Evolutionary conservation across 768 basidiomycete species (phyloP), one percentile per base, ranked within the genome.

Genomic region (Mycena alexandri): DNA sequence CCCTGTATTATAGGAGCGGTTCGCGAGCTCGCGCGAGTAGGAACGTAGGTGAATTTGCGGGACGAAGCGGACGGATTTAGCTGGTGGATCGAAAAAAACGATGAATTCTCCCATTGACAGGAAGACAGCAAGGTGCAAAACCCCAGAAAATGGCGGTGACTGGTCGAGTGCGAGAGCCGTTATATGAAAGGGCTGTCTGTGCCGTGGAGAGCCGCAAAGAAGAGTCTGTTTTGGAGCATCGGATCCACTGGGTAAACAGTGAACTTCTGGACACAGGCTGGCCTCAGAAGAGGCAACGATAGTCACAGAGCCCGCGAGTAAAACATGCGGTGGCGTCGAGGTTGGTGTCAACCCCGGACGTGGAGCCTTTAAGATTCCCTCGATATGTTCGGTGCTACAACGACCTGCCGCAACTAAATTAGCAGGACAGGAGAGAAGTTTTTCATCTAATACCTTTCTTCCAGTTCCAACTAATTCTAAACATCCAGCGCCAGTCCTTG

Each of bases 401-500:
- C 90, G 90, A 68, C 93, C 92, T 94, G 76, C 19, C 61, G 56
- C 69, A 42, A 44, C 25, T 48, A 17, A 59, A 36, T 52, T 56
- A 22, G 11, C 1, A 24, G 3, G 34, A 55, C 34, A n/a, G 21
- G 42, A 29, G 24, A 61, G 83, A 70, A 72, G 21, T 24, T 6
- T 2, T 19, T 6, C 19, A n/a, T 25, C 47, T 51, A 29, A 29
- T 14, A 93, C 93, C 93, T 78, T 80, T 91, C 75, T 85, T 86
- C 93, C 93, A 94, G 71, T 94, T 94, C 17, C 88, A 88, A 71
- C 91, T 93, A 68, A 93, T 91, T 61, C 91, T 85, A 77, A 93
- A 94, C 92, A 94, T 93, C 87, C 87, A 91, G 77, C 92, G 93
- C 93, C 93, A 94, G 74, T 93, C 88, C 74, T 84, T 86, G 51